phyloP scores from a whole-genome alignment of 129 eudicot species.

The Oenanthe sinensis region DNA sequence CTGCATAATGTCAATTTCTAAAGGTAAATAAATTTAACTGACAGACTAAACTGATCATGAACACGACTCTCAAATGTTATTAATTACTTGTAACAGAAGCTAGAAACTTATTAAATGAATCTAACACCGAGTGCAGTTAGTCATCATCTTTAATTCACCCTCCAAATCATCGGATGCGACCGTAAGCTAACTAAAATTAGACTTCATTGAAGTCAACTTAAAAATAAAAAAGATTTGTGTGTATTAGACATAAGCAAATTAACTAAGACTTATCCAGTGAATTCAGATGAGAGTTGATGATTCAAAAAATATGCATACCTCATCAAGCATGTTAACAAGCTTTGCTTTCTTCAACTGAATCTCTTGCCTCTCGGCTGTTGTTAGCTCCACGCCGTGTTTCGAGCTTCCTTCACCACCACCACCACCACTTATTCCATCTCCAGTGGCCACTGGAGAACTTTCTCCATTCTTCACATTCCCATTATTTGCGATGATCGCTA shows the following conservation, averaged over 20 bases:
- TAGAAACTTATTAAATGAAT: too few species aligned
- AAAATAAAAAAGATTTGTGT: too few species aligned
- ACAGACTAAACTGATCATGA: not conserved
- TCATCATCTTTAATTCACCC: not conserved
- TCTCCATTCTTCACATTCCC: constrained; percentile 24
- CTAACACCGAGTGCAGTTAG: not conserved
- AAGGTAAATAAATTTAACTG: too few species aligned
- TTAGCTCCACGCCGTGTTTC: constrained; percentile 42
- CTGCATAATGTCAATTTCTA: not conserved
- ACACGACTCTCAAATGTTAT: not conserved
- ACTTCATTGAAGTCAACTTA: not conserved
- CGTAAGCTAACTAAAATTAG: not conserved
- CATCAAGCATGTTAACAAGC: constrained; percentile 78
- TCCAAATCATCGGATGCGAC: not conserved
- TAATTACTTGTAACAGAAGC: not conserved
- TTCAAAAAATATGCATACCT: constrained; percentile 25
- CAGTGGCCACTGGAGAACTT: constrained; percentile 30
- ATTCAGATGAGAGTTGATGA: too few species aligned
- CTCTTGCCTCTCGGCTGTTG: constrained; percentile 68
- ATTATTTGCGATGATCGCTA: constrained; percentile 12
- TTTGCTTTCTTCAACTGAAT: constrained; percentile 83
- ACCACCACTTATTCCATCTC: constrained; percentile 29
- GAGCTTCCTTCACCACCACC: constrained; percentile 32
- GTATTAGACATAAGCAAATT: too few species aligned
- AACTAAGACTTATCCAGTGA: too few species aligned